Evolutionary conservation across 148 eudicot genomes (phyloP).

Genomic region (Nepenthes mirabilis): DNA sequence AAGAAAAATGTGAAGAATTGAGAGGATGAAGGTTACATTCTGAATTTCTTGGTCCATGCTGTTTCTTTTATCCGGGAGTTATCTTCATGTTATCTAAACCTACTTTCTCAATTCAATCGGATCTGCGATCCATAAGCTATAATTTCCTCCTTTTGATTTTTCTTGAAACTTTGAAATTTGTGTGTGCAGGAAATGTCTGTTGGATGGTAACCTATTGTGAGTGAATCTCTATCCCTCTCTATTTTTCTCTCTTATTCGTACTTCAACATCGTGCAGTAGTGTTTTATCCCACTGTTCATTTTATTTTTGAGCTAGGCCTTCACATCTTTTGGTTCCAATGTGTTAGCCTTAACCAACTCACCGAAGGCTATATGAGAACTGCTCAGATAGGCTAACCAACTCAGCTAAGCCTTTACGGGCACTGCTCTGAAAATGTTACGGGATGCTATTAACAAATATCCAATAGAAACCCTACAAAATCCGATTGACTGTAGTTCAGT

Average conservation of each 20-base stretch:
- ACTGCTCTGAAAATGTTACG: too few species aligned
- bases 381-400: too few species aligned
- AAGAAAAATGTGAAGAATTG: neutral
- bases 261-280: neutral
- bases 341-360: too few species aligned
- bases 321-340: too few species aligned
- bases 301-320: neutral
- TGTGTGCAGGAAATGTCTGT: constrained; percentile 45
- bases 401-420: too few species aligned
- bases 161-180: neutral
- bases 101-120: too few species aligned
- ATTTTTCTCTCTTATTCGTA: neutral
- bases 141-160: neutral
- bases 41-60: neutral
- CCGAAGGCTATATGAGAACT: too few species aligned
- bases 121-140: neutral
- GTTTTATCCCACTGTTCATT: neutral
- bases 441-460: too few species aligned
- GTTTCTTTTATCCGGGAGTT: too few species aligned
- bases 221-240: constrained; percentile 12
- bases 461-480: too few species aligned
- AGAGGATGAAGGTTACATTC: neutral
- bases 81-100: too few species aligned
- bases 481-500: too few species aligned
- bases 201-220: constrained; percentile 74